A percentile compares a stretch with the other conserved stretches of the same genome.
phyloP scores from a whole-genome alignment of 257 asterid genomes.

The Coffea eugenioides region DNA sequence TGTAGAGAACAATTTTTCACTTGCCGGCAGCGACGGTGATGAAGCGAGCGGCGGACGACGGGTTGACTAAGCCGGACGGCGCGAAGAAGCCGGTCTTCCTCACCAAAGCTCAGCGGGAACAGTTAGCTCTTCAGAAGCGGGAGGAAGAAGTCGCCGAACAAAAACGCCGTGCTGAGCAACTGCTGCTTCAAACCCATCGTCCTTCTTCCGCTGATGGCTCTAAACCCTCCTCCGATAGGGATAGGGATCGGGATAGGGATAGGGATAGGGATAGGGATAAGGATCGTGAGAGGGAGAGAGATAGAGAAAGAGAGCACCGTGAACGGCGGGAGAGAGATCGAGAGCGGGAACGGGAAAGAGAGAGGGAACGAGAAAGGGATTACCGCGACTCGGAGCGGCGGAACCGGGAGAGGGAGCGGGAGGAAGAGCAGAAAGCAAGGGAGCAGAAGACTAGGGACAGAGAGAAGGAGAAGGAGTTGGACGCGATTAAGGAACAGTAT shows the following conservation, averaged over 20 bases:
- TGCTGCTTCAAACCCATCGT: constrained; percentile 29
- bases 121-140: constrained; percentile 65
- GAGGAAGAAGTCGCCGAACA: constrained; percentile 59
- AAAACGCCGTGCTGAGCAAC: constrained; percentile 42
- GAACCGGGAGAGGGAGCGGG: constrained; percentile 26
- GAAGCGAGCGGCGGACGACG: constrained; percentile 38
- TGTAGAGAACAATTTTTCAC: neutral
- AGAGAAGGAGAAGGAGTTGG: constrained; percentile 31
- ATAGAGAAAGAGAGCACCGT: constrained; percentile 19
- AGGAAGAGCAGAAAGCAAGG: constrained; percentile 21
- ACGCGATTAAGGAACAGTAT: constrained; percentile 34
- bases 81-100: constrained; percentile 64
- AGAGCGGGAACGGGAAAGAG: constrained; percentile 40
- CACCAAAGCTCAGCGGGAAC: constrained; percentile 65
- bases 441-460: constrained; percentile 22
- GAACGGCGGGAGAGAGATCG: constrained; percentile 36
- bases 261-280: constrained; percentile 1
- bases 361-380: constrained; percentile 19
- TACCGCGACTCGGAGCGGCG: constrained; percentile 20
- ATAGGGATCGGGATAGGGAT: constrained; percentile 26
- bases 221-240: constrained; percentile 36
- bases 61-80: constrained; percentile 26
- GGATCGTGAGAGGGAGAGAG: constrained; percentile 31
- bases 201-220: constrained; percentile 20
- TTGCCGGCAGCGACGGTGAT: neutral